Percentiles rank a stretch among this genome's conserved stretches.
These are phyloP conservation scores for Fusarium lyarnte DNA, from an alignment of 2,329 filamentous ascomycete genomes.

Conservation along the genomic window DNA sequence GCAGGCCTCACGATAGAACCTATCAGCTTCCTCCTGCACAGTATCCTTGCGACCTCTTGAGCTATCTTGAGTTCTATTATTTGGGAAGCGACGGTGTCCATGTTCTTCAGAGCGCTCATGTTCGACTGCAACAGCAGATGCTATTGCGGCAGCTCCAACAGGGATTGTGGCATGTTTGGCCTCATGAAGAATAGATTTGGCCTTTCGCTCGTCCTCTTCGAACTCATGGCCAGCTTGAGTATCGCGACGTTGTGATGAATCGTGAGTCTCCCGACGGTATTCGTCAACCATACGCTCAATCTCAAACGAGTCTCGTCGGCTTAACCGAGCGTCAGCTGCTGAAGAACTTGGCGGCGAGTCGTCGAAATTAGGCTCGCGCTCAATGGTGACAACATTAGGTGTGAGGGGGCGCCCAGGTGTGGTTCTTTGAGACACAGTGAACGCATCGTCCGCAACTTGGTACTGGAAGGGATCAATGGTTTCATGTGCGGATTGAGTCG, in stretches of 20 bases:
- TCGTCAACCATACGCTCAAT: constrained; percentile 50
- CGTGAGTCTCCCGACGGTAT: constrained; percentile 38
- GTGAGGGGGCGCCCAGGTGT: constrained; percentile 57
- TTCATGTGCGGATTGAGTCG: constrained; percentile 41
- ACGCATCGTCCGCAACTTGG: constrained; percentile 64
- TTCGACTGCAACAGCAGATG: constrained; percentile 57
- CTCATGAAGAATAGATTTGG: constrained; percentile 56
- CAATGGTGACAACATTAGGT: constrained; percentile 62
- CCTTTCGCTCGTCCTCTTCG: constrained; percentile 55
- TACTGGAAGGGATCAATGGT: constrained; percentile 67
- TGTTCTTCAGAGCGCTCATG: constrained; percentile 51
- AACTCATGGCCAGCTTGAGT: constrained; percentile 39
- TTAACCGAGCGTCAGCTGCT: constrained; percentile 52
- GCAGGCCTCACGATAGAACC: constrained; percentile 64
- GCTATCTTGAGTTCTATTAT: constrained; percentile 49
- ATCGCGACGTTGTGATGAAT: constrained; percentile 28
- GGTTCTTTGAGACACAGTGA: constrained; percentile 54
- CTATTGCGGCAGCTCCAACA: constrained; percentile 58
- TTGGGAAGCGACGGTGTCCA: constrained; percentile 45
- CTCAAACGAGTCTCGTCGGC: constrained; percentile 62
- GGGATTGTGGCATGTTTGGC: constrained; percentile 60
- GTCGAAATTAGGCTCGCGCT: constrained; percentile 63
- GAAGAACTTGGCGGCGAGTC: constrained; percentile 45
- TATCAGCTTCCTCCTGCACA: constrained; percentile 67
- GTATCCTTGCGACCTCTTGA: constrained; percentile 50